These are phyloP conservation scores for Scheffersomyces quercinus DNA, from an alignment of 1,139 yeast genomes.

Conservation along the genomic window DNA sequence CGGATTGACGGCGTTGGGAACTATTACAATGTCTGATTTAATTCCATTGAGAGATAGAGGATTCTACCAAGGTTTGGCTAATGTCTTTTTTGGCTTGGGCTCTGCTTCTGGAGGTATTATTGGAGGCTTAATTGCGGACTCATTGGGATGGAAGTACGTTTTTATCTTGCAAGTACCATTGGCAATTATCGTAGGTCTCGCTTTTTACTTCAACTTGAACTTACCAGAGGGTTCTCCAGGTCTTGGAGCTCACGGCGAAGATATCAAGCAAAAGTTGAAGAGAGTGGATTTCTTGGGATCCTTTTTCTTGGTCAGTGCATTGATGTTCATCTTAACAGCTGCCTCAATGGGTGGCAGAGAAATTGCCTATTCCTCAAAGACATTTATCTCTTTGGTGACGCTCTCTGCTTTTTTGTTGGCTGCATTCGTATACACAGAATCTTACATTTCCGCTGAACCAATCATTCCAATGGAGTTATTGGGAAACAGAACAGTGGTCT, in stretches of 20 bases:
- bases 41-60: slow-evolving; percentile 56
- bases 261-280: slow-evolving; percentile 47
- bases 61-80: slow-evolving; percentile 56
- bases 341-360: slow-evolving; percentile 69
- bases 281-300: slow-evolving; percentile 78
- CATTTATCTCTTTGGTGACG: slow-evolving; percentile 31
- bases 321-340: slow-evolving; percentile 58
- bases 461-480: slow-evolving; percentile 62
- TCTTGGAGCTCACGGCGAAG: slow-evolving; percentile 34
- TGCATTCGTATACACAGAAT: slow-evolving; percentile 53
- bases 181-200: slow-evolving; percentile 49
- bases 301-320: slow-evolving; percentile 53
- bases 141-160: slow-evolving; percentile 78
- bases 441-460: slow-evolving; percentile 61
- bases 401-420: slow-evolving; percentile 22
- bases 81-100: slow-evolving; percentile 66
- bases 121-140: slow-evolving; percentile 70
- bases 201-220: slow-evolving; percentile 38
- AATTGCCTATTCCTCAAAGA: slow-evolving; percentile 36
- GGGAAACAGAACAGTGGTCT: slow-evolving; percentile 56
- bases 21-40: slow-evolving; percentile 54
- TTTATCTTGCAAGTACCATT: slow-evolving; percentile 62
- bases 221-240: slow-evolving; percentile 54
- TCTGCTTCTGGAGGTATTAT: slow-evolving; percentile 67
- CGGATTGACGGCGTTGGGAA: slow-evolving; percentile 51